These are phyloP conservation scores for Teunomyces panamensis DNA, from an alignment of 805 yeast genomes.

Conservation along the genomic window DNA sequence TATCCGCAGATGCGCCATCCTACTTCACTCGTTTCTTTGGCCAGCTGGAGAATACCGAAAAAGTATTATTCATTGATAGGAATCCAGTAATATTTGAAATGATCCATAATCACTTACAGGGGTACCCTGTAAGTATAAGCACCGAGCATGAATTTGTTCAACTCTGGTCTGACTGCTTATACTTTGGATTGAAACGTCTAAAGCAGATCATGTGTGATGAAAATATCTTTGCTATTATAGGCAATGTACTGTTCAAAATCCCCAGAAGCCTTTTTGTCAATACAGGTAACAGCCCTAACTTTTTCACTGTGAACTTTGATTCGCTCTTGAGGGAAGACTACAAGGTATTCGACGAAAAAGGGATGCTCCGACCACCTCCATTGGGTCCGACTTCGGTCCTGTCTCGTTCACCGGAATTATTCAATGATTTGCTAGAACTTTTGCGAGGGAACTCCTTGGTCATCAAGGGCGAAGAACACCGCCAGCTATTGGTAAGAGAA, in stretches of 20 bases:
- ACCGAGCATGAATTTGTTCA: constrained; percentile 61
- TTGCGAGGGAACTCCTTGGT: constrained; percentile 53
- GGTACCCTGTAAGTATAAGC: constrained; percentile 64
- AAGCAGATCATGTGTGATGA: constrained; percentile 46
- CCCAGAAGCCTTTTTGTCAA: constrained; percentile 51
- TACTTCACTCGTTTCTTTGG: constrained; percentile 75
- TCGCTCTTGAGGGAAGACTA: constrained; percentile 49
- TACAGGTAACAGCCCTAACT: constrained; percentile 77
- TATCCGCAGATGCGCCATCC: constrained; percentile 84
- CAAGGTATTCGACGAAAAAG: constrained; percentile 32
- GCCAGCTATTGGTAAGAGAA: constrained; percentile 60
- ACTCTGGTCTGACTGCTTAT: constrained; percentile 66
- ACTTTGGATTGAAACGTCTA: constrained; percentile 63
- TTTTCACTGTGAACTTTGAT: constrained; percentile 61
- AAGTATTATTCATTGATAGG: constrained; percentile 65
- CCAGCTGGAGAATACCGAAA: constrained; percentile 34
- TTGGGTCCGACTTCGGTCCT: constrained; percentile 54
- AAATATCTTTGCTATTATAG: constrained; percentile 58
- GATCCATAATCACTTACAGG: constrained; percentile 74
- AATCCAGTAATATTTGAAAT: constrained; percentile 65
- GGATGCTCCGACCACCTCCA: constrained; percentile 76
- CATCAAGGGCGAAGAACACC: constrained; percentile 50
- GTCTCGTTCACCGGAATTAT: constrained; percentile 52
- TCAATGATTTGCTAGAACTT: constrained; percentile 51
- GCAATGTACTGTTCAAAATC: constrained; percentile 57